Percentiles rank a stretch among this genome's conserved stretches.
Conservation (phyloP, 129 eudicot species). For the Lonicera japonica region DNA sequence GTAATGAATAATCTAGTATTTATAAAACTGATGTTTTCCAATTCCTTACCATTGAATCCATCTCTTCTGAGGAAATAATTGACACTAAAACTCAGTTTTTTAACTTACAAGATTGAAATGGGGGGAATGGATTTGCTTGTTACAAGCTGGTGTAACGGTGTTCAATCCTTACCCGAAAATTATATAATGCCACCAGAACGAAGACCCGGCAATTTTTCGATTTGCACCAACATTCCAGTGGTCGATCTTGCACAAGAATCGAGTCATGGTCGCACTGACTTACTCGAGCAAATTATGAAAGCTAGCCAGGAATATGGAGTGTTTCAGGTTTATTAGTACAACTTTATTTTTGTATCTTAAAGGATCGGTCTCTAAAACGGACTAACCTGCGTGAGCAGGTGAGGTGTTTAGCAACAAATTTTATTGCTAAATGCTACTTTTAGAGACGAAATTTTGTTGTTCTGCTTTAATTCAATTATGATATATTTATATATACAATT, state of each 20-base stretch:
- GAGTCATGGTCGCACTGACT: conserved; percentile 8
- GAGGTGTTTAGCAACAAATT: background rate
- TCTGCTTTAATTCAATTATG: background rate
- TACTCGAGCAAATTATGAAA: conserved; percentile 29
- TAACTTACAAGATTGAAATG: background rate
- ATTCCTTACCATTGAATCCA: background rate
- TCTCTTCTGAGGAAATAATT: background rate
- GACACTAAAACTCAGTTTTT: no score
- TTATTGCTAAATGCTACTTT: background rate
- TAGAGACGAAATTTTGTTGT: background rate
- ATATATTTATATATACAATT: no score
- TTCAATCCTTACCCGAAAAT: conserved; percentile 33
- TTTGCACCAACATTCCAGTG: conserved; percentile 39
- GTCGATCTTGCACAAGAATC: conserved; percentile 21
- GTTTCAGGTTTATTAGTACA: conserved; percentile 37
- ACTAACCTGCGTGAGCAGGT: no score
- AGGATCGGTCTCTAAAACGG: no score
- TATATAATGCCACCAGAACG: conserved; percentile 46
- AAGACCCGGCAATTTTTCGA: conserved; percentile 21
- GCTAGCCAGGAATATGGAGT: conserved; percentile 40
- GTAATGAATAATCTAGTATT: background rate
- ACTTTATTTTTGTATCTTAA: no score
- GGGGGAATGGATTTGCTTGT: conserved; percentile 24
- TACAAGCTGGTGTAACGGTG: conserved; percentile 40
- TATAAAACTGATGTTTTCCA: background rate